Evolutionary conservation across 768 basidiomycete species (phyloP).

Genomic region (Tulasnella sp.): DNA sequence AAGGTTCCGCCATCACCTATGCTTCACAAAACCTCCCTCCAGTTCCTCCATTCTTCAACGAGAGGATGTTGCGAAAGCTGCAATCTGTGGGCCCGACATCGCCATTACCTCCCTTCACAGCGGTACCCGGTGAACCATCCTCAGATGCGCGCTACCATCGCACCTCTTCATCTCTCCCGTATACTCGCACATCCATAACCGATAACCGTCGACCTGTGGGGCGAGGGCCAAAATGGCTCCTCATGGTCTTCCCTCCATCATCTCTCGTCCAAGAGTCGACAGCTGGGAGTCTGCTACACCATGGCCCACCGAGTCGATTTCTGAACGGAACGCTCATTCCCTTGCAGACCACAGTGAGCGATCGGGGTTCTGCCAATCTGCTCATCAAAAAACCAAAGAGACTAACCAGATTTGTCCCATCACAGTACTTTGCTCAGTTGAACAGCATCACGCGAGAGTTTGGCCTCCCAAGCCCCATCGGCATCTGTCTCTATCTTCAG

Average conservation of each 20-base stretch:
- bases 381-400: conserved; percentile 19
- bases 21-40: neutral
- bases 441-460: conserved; percentile 71
- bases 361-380: neutral
- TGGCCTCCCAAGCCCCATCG: conserved; percentile 63
- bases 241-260: conserved; percentile 56
- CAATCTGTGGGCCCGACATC: neutral
- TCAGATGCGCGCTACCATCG: conserved; percentile 26
- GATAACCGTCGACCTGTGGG: conserved; percentile 23
- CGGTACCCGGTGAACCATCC: conserved; percentile 21
- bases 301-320: conserved; percentile 48
- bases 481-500: conserved; percentile 70
- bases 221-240: conserved; percentile 36
- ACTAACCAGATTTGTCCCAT: conserved; percentile 10
- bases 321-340: conserved; percentile 65
- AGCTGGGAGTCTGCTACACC: conserved; percentile 46
- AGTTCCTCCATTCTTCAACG: neutral
- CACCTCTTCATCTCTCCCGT: conserved; percentile 40
- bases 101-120: neutral
- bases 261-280: conserved; percentile 49
- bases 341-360: conserved; percentile 52
- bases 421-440: conserved; percentile 64
- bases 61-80: neutral
- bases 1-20: neutral
- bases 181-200: conserved; percentile 39